phyloP scores from a whole-genome alignment of 2,329 filamentous ascomycete species.

The Calcarisporium arbuscula region DNA sequence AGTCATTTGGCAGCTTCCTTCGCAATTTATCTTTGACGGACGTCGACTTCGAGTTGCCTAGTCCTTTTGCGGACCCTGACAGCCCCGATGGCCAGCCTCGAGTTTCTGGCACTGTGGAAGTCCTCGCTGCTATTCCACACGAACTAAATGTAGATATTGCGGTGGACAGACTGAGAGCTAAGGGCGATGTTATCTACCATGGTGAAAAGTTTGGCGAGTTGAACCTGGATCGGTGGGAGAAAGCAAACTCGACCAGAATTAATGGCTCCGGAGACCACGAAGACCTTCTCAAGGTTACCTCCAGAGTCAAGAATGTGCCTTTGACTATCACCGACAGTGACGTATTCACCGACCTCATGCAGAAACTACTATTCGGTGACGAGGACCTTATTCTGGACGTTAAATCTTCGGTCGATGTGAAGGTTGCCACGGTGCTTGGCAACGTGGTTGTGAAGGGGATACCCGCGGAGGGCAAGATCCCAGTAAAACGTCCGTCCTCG shows the following conservation, averaged over 20 bases:
- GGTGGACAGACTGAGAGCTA: slow-evolving; percentile 69
- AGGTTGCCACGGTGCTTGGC: slow-evolving; percentile 75
- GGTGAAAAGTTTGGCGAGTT: slow-evolving; percentile 73
- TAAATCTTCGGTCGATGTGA: slow-evolving; percentile 74
- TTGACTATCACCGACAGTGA: slow-evolving; percentile 75
- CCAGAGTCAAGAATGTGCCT: slow-evolving; percentile 70
- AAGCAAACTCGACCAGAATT: slow-evolving; percentile 71
- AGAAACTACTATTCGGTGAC: slow-evolving; percentile 69
- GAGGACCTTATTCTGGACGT: slow-evolving; percentile 66
- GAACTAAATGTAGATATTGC: slow-evolving; percentile 83
- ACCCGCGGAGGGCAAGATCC: slow-evolving; percentile 78
- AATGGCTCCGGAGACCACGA: slow-evolving; percentile 48
- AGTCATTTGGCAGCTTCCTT: slow-evolving; percentile 74
- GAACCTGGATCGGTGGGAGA: slow-evolving; percentile 75
- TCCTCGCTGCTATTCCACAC: slow-evolving; percentile 70
- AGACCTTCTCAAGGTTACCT: slow-evolving; percentile 65
- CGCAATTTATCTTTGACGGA: slow-evolving; percentile 81
- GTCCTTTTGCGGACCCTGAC: slow-evolving; percentile 69
- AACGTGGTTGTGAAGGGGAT: slow-evolving; percentile 75
- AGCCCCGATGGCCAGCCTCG: slow-evolving; percentile 67
- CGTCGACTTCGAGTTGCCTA: slow-evolving; percentile 79
- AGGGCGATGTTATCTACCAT: slow-evolving; percentile 75
- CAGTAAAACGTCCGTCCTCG: slow-evolving; percentile 85
- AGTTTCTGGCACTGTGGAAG: slow-evolving; percentile 77
- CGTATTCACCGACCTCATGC: slow-evolving; percentile 74